Evolutionary conservation across 306 rosid species (phyloP), one percentile per base, ranked within the genome.

Genomic region (Malus fusca): DNA sequence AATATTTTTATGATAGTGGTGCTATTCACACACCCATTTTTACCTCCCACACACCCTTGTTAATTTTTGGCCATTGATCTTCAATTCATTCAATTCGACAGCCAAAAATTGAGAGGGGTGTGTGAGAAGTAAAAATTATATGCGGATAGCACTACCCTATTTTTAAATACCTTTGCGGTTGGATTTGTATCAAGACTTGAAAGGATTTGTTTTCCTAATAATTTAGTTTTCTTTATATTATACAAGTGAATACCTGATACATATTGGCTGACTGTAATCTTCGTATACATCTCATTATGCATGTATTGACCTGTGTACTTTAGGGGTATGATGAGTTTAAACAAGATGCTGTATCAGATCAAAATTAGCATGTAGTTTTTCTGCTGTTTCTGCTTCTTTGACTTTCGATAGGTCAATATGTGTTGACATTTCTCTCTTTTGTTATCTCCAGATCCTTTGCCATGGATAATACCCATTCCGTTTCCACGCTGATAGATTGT

Each of bases 391-490:
- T 22, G 12, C 69, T 28, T 44, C 30, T 65, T 75, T 66, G 35
- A 35, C 43, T 19, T 28, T 61, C 4, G 11, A 25, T 28, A 58
- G 37, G 26, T 62, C 19, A 28, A 21, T 26, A 42, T 61, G 46
- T 62, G 31, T 48, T 28, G 69, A 74, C 44, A 61, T 42, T 18
- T 30, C 60, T 30, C 69, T 6, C 22, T 55, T 77, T n/a, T 71
- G 53, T 81, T 77, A 33, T 70, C 53, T 80, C 75, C 85, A 91
- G 97, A 86, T 82, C 79, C 82, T 77, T 81, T 53, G 79, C 87
- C 79, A 96, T 96, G 98, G 99, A 92, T 81, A 93, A 89, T 73
- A 68, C 90, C 11, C 77, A 85, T 4, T 86, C 98, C 21, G 93
- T 90, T 84, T 87, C 89, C 66, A 83, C 90, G 10, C 80, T 92